Evolutionary conservation across 352 stramenopile species (phyloP).

Genomic region (Pythium chondricola): DNA sequence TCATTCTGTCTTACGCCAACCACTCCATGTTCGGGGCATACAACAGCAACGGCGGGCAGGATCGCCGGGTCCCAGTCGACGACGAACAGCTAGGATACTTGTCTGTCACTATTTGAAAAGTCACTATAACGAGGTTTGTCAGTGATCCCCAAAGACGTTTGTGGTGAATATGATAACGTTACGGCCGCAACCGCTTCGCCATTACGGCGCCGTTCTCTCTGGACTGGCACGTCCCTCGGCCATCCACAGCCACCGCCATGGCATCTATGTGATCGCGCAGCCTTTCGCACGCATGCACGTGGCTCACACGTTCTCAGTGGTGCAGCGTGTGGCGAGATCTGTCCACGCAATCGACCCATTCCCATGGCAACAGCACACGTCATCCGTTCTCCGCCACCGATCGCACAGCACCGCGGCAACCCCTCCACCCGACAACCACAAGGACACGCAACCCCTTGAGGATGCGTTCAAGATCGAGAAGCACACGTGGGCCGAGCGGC

Average conservation of each 20-base stretch:
- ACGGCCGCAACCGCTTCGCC: conserved; percentile 12
- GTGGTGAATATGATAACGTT: no score
- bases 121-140: no score
- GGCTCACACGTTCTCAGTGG: conserved; percentile 13
- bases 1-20: conserved; percentile 13
- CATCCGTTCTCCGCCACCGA: not conserved
- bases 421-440: conserved; percentile 2
- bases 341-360: no score
- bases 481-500: conserved; percentile 78
- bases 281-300: not conserved
- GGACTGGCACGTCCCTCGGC: not conserved
- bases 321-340: conserved; percentile 4
- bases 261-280: not conserved
- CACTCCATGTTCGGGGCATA: not conserved
- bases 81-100: no score
- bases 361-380: no score
- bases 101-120: no score
- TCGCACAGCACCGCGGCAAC: conserved; percentile 8
- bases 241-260: no score
- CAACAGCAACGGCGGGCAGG: not conserved
- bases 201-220: conserved; percentile 14
- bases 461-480: conserved; percentile 72
- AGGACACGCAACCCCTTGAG: not conserved
- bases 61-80: not conserved
- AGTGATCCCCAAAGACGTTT: no score